Base-by-base conservation (phyloP, 768 basidiomycete genomes). In the Baorangia bicolor region DNA sequence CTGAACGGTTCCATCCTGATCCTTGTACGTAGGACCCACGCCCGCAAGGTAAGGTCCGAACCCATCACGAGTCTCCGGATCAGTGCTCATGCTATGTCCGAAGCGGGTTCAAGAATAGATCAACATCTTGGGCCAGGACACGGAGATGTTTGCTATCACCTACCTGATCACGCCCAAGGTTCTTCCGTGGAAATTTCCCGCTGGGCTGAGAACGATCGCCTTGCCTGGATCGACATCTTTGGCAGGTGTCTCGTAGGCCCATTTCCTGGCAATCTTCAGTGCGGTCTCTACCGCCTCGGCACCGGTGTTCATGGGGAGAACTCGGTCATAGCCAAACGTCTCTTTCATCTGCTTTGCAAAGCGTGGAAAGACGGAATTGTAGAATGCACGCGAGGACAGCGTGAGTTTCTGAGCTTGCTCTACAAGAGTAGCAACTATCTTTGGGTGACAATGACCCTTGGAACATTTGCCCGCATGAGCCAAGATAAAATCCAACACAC, bases 241-340 rank as follows among this genome's bases (percentile, higher is more conserved):
- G 83, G 77, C 31, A 92, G 87, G 39, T 83, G 86, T 77, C 93
- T 98, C 75, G 74, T 98, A 98, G 2, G 90, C 96, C 97, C 97
- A 98, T 77, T 98, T 98, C 62, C 97, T 76, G 0, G 97, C 88
- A 18, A 98, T 81, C 80, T 99, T 99, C 70, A 99, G 73, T n/a
- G 88, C 85, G 0, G 95, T 97, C 77, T 99, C 97, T 51, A 98
- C 97, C 9, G 97, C 97, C 68, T 99, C 97, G 1, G 94, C 94
- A 43, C 96, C 96, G 1, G 96, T 98, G 80, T 99, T 99, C 94
- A 98, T 97, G 23, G 96, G 95, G 10, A 98, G 78, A 2, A 97
- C 93, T 86, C 94, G 94, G 59, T 96, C 95, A 71, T 90, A 98
- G 13, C 87, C 88, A 67, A 96, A 94, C 74, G 90, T 82, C 55